Conservation (phyloP, 495 filamentous ascomycete genomes). For the Parathielavia hyrcaniae region DNA sequence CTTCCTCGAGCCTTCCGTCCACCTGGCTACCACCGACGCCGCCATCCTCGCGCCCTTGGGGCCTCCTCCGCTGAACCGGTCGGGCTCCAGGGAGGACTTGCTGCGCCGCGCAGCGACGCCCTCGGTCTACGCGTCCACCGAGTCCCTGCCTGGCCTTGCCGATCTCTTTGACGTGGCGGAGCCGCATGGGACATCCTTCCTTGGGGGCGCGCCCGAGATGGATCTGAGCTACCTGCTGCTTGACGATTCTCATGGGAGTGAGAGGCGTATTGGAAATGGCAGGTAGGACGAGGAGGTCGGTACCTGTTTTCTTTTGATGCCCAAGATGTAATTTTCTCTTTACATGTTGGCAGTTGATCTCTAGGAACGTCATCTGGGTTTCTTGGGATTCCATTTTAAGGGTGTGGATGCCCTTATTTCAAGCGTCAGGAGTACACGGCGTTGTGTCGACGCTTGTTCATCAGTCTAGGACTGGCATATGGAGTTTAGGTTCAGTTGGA, state of each 20-base stretch:
- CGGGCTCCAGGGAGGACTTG: slow-evolving; percentile 40
- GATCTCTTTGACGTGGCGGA: slow-evolving; percentile 26
- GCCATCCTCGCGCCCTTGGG: slow-evolving; percentile 28
- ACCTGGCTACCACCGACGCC: slow-evolving; percentile 34
- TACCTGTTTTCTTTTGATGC: not conserved
- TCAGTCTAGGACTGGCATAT: not conserved
- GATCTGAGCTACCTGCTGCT: slow-evolving; percentile 46
- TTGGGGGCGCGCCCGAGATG: slow-evolving; percentile 37
- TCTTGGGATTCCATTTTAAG: not conserved
- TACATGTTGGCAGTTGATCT: no score
- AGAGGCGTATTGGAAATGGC: slow-evolving; percentile 7
- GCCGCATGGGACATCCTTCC: slow-evolving; percentile 19
- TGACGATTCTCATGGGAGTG: slow-evolving; percentile 31
- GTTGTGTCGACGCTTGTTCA: no score
- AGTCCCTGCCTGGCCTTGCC: slow-evolving; percentile 26
- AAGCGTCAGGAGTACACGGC: no score
- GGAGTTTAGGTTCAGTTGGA: not conserved
- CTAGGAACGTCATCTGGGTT: not conserved
- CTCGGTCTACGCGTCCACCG: slow-evolving; percentile 30
- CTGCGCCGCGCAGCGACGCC: slow-evolving; percentile 29
- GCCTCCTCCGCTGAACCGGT: slow-evolving; percentile 34
- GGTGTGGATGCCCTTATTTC: not conserved
- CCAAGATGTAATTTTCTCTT: no score
- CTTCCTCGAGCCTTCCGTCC: slow-evolving; percentile 39
- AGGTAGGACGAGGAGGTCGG: not conserved